A percentile compares a stretch with the other conserved stretches of the same genome.
phyloP scores from a whole-genome alignment of 352 stramenopile species.

The Globisporangium carolinianum region DNA sequence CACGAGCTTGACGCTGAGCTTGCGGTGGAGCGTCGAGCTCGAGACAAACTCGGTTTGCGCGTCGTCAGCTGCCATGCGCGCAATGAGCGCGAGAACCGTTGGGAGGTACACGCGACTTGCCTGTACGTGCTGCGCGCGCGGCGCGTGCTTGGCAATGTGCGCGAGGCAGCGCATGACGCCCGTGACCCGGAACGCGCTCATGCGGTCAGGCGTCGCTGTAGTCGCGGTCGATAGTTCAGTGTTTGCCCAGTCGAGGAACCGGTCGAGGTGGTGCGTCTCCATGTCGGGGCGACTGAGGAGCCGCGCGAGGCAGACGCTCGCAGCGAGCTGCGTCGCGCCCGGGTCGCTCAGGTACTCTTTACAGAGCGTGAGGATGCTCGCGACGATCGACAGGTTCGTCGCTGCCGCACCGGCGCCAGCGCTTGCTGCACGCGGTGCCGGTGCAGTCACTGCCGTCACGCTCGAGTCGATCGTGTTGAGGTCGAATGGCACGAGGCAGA shows the following conservation, averaged over 20 bases:
- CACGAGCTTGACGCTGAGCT: slow-evolving; percentile 96
- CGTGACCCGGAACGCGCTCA: slow-evolving; percentile 71
- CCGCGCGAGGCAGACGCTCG: slow-evolving; percentile 90
- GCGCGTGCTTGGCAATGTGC: slow-evolving; percentile 77
- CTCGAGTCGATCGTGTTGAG: slow-evolving; percentile 94
- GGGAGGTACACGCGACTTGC: slow-evolving; percentile 70
- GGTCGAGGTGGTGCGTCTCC: slow-evolving; percentile 82
- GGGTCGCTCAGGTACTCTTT: slow-evolving; percentile 84
- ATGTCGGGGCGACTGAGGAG: slow-evolving; percentile 96
- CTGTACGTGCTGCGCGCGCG: slow-evolving; percentile 59
- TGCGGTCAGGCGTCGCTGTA: slow-evolving; percentile 29
- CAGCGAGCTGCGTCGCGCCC: slow-evolving; percentile 87
- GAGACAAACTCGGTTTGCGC: slow-evolving; percentile 23
- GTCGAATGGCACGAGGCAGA: slow-evolving; percentile 97
- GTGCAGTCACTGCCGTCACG: slow-evolving; percentile 5
- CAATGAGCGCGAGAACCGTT: slow-evolving; percentile 65
- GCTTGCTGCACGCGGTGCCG: no score
- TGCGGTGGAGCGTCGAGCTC: slow-evolving; percentile 86
- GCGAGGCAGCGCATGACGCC: slow-evolving; percentile 75
- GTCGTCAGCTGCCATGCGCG: slow-evolving; percentile 49
- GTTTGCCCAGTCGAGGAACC: slow-evolving; percentile 89
- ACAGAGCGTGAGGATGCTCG: slow-evolving; percentile 74
- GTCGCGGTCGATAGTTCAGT: slow-evolving; percentile 33
- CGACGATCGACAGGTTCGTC: slow-evolving; percentile 52
- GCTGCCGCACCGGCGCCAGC: slow-evolving; percentile 3